Evolutionary conservation across 106 monocot species (phyloP), one percentile per base, ranked within the genome.

Genomic region (Dendrobium catenatum): DNA sequence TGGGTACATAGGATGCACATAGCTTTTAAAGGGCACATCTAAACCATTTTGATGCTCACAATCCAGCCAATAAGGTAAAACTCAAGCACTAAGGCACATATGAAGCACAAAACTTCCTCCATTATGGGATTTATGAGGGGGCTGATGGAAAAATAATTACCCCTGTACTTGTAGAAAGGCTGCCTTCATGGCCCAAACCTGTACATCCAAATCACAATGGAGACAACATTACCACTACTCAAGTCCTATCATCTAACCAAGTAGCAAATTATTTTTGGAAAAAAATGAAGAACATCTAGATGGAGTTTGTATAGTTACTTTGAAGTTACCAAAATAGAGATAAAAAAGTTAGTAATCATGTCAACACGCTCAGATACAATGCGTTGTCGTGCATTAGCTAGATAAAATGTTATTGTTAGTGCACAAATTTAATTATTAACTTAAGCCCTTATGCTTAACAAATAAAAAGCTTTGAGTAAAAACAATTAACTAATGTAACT

Each of bases 321-420:
- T 24, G 79, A 82, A 85, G 64, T 94, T 94, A 97, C 97, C 90
- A 91, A 97, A 80, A 97, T 91, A 46, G 97, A 92, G 77, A 97
- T 89, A 84, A 97, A 89, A 58, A 89, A 72, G 85, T 97, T 97
- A 80, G 92, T 81, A 75, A 88, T 89, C 85, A 94, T 91, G 87
- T 97, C 97, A 86, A 97, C 88, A 42, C 89, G 92, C 86, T 97
- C 97, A 68, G 87, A 92, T 40, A 97, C 97, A 86, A 97, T 97
- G 76, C 92, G 86, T 59, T 94, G 97, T 66, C 94, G 80, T 83
- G 97, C 97, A 91, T 97, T 85, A 83, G 97, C 97, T 97, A 85
- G 72, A 87, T 46, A 81, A 81, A 55, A 89, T 77, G 68, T 20
- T n/a, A 59, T 42, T 68, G 1, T 44, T 27, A 42, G 20, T 51